phyloP scores from a whole-genome alignment of 1,284 basidiomycete genomes.

The Vanrija humicola region DNA sequence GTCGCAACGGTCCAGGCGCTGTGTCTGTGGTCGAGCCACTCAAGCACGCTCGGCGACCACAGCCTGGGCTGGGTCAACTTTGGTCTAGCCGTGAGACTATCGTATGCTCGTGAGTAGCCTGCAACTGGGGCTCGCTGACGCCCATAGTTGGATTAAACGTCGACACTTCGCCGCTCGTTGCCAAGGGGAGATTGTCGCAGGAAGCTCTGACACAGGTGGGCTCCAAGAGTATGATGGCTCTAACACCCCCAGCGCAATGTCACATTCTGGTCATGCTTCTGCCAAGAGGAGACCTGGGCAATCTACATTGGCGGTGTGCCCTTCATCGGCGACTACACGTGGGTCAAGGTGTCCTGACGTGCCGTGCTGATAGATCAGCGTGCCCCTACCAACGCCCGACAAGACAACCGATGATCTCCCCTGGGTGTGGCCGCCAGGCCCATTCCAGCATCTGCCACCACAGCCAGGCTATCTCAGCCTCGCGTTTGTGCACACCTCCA shows the following conservation, averaged over 20 bases:
- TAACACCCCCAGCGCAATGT: conserved; percentile 17
- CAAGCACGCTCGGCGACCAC: conserved; percentile 51
- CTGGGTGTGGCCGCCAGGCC: conserved; percentile 21
- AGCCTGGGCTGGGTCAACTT: conserved; percentile 27
- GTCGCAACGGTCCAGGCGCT: conserved; percentile 60
- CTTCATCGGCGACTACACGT: conserved; percentile 22
- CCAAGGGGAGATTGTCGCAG: conserved; percentile 16
- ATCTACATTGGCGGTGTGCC: conserved; percentile 30
- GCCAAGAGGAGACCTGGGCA: conserved; percentile 32
- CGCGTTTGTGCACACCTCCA: conserved; percentile 7
- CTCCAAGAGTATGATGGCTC: too few species aligned
- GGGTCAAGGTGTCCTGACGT: neutral
- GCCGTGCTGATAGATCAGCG: conserved; percentile 6
- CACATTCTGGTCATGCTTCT: conserved; percentile 30
- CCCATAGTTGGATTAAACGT: conserved; percentile 26
- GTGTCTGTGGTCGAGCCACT: conserved; percentile 58
- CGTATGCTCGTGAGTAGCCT: conserved; percentile 22
- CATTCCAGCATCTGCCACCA: neutral
- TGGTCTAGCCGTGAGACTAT: conserved; percentile 21
- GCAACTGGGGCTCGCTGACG: neutral
- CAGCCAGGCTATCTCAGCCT: conserved; percentile 9
- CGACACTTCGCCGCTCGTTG: conserved; percentile 17
- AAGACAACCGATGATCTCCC: conserved; percentile 16
- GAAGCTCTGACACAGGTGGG: conserved; percentile 3
- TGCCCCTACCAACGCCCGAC: conserved; percentile 19